These are phyloP conservation scores for Neurospora tetraspora DNA, from an alignment of 495 filamentous ascomycete species.

Conservation along the genomic window DNA sequence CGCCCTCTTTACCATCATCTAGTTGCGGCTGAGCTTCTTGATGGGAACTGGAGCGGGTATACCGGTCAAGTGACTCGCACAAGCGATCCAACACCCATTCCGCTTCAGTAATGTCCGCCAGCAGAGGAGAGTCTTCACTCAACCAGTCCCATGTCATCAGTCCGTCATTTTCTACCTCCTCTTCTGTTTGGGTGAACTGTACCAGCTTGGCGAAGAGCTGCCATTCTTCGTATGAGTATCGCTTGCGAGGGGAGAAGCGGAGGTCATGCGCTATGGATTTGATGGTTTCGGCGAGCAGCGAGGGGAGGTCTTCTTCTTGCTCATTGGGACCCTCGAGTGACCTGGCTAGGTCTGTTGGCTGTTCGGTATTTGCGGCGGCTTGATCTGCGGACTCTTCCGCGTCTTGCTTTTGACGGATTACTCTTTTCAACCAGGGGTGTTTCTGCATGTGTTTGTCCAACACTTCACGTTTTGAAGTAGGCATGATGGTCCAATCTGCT, in stretches of 20 bases:
- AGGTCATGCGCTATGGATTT: constrained; percentile 53
- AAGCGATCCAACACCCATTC: constrained; percentile 57
- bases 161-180: constrained; percentile 26
- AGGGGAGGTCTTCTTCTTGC: constrained; percentile 38
- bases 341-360: neutral
- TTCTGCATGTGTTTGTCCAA: neutral
- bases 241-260: constrained; percentile 34
- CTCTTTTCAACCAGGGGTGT: neutral
- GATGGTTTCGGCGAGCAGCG: constrained; percentile 47
- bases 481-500: constrained; percentile 59
- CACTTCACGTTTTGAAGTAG: constrained; percentile 10
- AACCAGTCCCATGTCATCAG: constrained; percentile 60
- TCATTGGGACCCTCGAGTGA: neutral
- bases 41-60: constrained; percentile 10
- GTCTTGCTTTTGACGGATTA: neutral
- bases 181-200: constrained; percentile 17
- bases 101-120: constrained; percentile 44
- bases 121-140: constrained; percentile 52
- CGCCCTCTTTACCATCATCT: neutral
- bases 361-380: neutral
- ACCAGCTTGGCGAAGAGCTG: constrained; percentile 47
- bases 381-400: neutral
- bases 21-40: neutral
- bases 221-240: constrained; percentile 69
- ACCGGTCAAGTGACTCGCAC: constrained; percentile 39